Conservation (phyloP, 768 basidiomycete genomes). For the Glaciozyma martinii region DNA sequence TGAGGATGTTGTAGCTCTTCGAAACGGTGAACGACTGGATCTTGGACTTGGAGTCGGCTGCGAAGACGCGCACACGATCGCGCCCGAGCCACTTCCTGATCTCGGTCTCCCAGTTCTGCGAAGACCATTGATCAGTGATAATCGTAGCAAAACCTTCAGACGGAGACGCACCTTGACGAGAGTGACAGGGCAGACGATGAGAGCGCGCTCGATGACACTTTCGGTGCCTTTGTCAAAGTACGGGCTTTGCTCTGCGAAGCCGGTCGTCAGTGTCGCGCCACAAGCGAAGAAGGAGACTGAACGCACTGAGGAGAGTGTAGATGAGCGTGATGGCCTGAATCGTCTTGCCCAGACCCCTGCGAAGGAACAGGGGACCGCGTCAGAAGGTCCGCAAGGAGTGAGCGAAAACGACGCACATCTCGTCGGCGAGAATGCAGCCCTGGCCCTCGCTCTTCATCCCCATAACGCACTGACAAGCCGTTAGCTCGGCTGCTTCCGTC, state of each 20-base stretch:
- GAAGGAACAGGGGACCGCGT: not conserved
- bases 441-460: slow-evolving; percentile 78
- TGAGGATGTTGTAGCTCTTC: slow-evolving; percentile 52
- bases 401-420: slow-evolving; percentile 53
- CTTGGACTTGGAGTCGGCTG: slow-evolving; percentile 50
- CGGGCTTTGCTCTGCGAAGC: slow-evolving; percentile 64
- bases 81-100: slow-evolving; percentile 79
- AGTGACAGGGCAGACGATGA: slow-evolving; percentile 91
- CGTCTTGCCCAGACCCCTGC: slow-evolving; percentile 86
- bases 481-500: not conserved
- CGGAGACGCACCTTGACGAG: slow-evolving; percentile 57
- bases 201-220: slow-evolving; percentile 58
- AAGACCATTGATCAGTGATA: no score
- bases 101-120: slow-evolving; percentile 88
- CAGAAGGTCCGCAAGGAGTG: not conserved
- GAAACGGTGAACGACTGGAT: slow-evolving; percentile 67
- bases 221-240: slow-evolving; percentile 51
- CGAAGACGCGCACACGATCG: slow-evolving; percentile 49
- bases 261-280: not conserved
- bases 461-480: slow-evolving; percentile 56
- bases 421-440: slow-evolving; percentile 93
- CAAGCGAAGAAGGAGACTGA: not conserved
- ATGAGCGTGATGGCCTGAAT: slow-evolving; percentile 77
- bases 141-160: not conserved
- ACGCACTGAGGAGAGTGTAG: slow-evolving; percentile 82